Percentiles rank a stretch among this genome's conserved stretches.
Evolutionary conservation across 2,329 filamentous ascomycete species (phyloP).

Genomic region (Apiospora kogelbergensis): DNA sequence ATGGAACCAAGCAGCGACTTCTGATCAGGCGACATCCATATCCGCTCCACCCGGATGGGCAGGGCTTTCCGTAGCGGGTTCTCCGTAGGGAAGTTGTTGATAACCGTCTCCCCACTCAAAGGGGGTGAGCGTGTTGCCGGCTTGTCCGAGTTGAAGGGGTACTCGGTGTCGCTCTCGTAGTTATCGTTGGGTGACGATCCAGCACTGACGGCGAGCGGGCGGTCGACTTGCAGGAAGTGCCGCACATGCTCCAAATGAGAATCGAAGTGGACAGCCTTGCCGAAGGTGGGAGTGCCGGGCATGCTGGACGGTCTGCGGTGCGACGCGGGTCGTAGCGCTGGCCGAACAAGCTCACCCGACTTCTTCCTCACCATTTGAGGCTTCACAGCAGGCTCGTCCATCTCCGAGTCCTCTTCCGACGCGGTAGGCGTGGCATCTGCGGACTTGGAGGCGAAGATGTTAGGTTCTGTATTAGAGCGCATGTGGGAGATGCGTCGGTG

Average conservation of each 20-base stretch:
- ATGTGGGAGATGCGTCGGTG: conserved; percentile 47
- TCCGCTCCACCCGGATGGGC: conserved; percentile 78
- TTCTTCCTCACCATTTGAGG: conserved; percentile 97
- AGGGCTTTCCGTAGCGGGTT: conserved; percentile 59
- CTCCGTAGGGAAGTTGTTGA: conserved; percentile 79
- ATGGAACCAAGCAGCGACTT: conserved; percentile 82
- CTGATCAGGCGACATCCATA: conserved; percentile 86
- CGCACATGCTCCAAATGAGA: conserved; percentile 93
- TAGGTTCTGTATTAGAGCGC: conserved; percentile 57
- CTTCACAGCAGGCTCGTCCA: conserved; percentile 60
- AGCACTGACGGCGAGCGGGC: conserved; percentile 93
- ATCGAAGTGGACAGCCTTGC: conserved; percentile 98
- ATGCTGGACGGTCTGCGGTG: conserved; percentile 87
- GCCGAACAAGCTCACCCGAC: conserved; percentile 93
- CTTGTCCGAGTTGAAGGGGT: conserved; percentile 68
- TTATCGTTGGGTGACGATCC: conserved; percentile 87
- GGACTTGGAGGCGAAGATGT: conserved; percentile 46
- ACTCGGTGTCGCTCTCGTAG: conserved; percentile 85
- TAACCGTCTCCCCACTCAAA: conserved; percentile 88
- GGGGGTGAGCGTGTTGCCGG: conserved; percentile 43
- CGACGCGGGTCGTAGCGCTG: conserved; percentile 80
- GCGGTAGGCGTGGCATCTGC: conserved; percentile 48
- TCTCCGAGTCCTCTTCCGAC: conserved; percentile 64
- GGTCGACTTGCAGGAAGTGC: conserved; percentile 92
- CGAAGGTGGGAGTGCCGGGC: conserved; percentile 94